Evolutionary conservation across 805 yeast species (phyloP).

Genomic region (Sugiyamaella marilandica): DNA sequence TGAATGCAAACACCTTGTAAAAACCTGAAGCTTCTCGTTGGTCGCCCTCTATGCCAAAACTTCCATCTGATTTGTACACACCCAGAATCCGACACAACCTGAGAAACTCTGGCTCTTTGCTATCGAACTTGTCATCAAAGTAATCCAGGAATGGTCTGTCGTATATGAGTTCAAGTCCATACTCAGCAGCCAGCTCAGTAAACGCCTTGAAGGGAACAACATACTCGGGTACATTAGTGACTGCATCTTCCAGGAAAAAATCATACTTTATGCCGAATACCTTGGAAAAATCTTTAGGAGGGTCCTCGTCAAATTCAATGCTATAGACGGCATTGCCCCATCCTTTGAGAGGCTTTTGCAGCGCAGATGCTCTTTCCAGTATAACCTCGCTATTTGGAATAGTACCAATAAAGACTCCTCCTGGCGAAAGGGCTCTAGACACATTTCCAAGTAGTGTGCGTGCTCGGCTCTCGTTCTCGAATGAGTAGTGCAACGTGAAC

Average conservation of each 20-base stretch:
- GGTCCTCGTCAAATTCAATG: constrained; percentile 72
- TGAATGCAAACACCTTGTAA: constrained; percentile 79
- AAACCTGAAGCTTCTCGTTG: constrained; percentile 86
- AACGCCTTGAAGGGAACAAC: constrained; percentile 92
- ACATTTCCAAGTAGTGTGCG: constrained; percentile 70
- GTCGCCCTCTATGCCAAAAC: constrained; percentile 80
- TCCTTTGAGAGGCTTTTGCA: constrained; percentile 27
- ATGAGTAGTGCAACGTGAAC: constrained; percentile 93
- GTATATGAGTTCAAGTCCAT: constrained; percentile 64
- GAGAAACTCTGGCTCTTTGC: constrained; percentile 30
- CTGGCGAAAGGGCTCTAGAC: constrained; percentile 65
- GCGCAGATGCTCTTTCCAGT: constrained; percentile 50
- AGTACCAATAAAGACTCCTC: constrained; percentile 90
- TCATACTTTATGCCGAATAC: constrained; percentile 82
- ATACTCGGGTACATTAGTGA: constrained; percentile 93
- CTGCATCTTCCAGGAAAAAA: constrained; percentile 84
- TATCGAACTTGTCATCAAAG: constrained; percentile 74
- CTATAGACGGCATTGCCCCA: constrained; percentile 87
- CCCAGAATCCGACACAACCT: constrained; percentile 30
- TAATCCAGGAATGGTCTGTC: constrained; percentile 76
- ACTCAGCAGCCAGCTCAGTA: constrained; percentile 77
- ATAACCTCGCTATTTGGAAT: constrained; percentile 89
- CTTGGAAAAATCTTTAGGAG: constrained; percentile 59
- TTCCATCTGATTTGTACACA: constrained; percentile 71
- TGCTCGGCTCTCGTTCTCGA: constrained; percentile 77